Evolutionary conservation across 1,284 basidiomycete species (phyloP), one percentile per base, ranked within the genome.

Genomic region (Rhodotorula sp.): DNA sequence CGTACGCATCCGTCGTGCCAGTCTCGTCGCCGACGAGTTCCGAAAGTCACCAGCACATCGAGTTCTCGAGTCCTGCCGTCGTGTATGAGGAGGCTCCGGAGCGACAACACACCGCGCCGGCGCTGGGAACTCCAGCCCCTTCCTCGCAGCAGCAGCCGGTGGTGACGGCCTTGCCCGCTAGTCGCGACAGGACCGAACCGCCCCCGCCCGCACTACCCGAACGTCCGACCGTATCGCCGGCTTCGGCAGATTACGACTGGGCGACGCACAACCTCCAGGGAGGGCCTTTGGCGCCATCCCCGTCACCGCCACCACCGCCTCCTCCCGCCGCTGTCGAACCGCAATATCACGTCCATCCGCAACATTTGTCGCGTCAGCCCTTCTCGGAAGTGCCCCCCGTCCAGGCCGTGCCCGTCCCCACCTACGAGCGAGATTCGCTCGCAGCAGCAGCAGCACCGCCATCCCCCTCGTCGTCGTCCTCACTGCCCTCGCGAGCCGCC

Each of bases 181-280:
- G 34, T 14, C 18, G 10, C 38, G 38, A 66, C 1, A 67, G 72
- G 14, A 59, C 84, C 60, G 84, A 18, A 21, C 43, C 45, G 15
- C 6, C 58, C 28, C 45, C 84, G 48, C 81, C 85, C 10, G 81
- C 84, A 55, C 82, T 84, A 18, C 85, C 85, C 49, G 81, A 84
- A 62, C 72, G 19, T 26, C 23, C 43, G 26, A 31, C 54, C 72
- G 78, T 48, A 80, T 82, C 57, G 76, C 59, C 68, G 15, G 69
- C 67, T 14, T 74, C 74, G 38, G 68, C 74, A 16, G 74, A 76
- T 10, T 76, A 69, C 64, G 74, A 76, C 62, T 76, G 70, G 70
- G 23, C 74, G 7, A 74, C 74, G 14, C 70, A 76, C 56, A 64
- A 66, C 34, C 43, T 64, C 3, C 47, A 28, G 10, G 52, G 63